Base-by-base conservation (phyloP, 2,329 filamentous ascomycete genomes). In the Penicillium sp. region DNA sequence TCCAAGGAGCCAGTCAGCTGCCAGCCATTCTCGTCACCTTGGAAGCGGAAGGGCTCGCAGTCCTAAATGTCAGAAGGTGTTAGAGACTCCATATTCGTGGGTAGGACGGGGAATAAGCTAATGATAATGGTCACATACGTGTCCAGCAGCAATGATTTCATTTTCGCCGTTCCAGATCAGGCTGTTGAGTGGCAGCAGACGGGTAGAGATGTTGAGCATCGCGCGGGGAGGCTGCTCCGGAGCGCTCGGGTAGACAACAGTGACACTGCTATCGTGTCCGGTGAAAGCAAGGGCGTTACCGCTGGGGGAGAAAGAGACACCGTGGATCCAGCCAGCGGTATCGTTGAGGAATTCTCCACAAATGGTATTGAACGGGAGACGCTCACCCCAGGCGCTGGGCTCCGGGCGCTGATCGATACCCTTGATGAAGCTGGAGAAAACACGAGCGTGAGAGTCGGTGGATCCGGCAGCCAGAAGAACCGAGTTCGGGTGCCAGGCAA, bases 401-500 rank as follows among this genome's bases (percentile, higher is more conserved):
- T 93, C 86, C 1, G 93, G 93, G 39, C 88, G 81, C 57, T 81
- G 78, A 69, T 98, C 93, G 47, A 94, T 83, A 45, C 90, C 90
- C 75, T 98, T 98, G 77, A 98, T 88, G 73, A 95, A 98, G 64
- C 85, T 86, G 7, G 89, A 95, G 66, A 98, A 88, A 48, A 98
- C 93, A 54, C 93, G 80, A 3, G 93, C 91, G 66, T 98, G 93
- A 34, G 91, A 93, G 70, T 98, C 93, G 33, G 93, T 96, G n/a
- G 89, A 95, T 34, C 93, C 93, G 38, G 93, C 90, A 12, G 91
- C 93, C 25, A 98, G 78, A 29, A 98, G 81, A 12, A 98, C 93
- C 8, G 88, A 94, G 77, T 98, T 98, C 33, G 93, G 93, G 71
- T 98, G 93, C 93, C 93, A 98, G 48, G 86, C 85, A 39, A 98